Evolutionary conservation across 148 eudicot species (phyloP), one percentile per base, ranked within the genome.

Genomic region (Amaranthus palmeri): DNA sequence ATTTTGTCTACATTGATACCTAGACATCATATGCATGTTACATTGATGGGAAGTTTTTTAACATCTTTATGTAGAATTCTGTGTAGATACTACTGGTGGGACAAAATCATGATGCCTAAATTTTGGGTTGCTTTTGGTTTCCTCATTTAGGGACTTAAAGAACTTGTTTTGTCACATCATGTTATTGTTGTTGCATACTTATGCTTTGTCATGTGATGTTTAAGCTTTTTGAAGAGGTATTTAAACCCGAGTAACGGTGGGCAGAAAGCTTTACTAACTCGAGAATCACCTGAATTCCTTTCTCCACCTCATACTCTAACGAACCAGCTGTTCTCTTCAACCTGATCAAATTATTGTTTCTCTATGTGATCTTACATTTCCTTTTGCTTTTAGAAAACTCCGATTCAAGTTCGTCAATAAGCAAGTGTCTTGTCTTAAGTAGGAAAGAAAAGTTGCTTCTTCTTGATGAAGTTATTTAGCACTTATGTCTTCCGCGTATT

Each of bases 81-180:
- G 45, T 65, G 64, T 61, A 50, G 68, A 44, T 72, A 40, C 14
- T 72, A 40, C 14, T 60, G 46, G 7, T 49, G 52, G 53, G 77
- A 73, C 74, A 68, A 67, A 73, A 69, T 73, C 65, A 78, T 78
- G 70, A 69, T 49, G n/a, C 12, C 61, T 68, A 73, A 64, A 40
- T 62, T 63, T 13, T 13, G 63, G 18, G 68, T 55, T 68, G 52
- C 51, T 61, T 71, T 65, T 72, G 40, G 74, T 65, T 71, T 70
- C 70, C 53, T 63, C 65, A 65, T 71, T 47, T 57, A 52, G 57
- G 48, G 36, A 47, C 66, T 54, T 64, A 36, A 25, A 25, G 36
- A 48, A 43, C 62, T 61, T 71, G 42, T 73, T 78, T 68, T 17
- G 13, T 55, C 62, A 61, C 51, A 72, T 62, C 11, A 48, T 62